Percentiles rank a stretch among this genome's conserved stretches.
phyloP scores from a whole-genome alignment of 2,329 filamentous ascomycete species.

The Leptographium galeiforme region DNA sequence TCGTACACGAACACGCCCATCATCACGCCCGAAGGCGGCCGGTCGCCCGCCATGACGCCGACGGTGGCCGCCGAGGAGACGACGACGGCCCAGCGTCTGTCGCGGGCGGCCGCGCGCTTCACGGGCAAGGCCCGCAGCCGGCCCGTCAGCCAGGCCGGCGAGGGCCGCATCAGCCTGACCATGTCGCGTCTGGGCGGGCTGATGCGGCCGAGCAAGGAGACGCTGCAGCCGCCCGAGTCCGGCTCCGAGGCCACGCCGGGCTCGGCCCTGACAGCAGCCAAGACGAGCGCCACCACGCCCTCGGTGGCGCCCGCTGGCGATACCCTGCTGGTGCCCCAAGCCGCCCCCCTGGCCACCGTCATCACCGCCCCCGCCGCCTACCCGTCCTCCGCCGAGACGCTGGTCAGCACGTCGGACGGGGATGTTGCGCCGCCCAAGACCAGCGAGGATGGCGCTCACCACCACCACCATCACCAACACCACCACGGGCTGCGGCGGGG shows the following conservation, averaged over 20 bases:
- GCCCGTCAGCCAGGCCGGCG: constrained; percentile 44
- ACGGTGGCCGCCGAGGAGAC: constrained; percentile 38
- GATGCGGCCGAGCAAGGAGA: constrained; percentile 38
- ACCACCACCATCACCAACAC: constrained; percentile 10
- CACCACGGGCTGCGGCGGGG: constrained; percentile 11
- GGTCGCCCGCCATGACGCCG: constrained; percentile 19
- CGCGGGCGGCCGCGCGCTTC: constrained; percentile 44
- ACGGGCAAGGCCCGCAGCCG: constrained; percentile 33
- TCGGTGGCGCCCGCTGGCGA: neutral
- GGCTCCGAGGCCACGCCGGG: neutral
- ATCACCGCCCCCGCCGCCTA: neutral
- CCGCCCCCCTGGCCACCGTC: neutral
- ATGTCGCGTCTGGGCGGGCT: constrained; percentile 42
- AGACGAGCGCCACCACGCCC: neutral
- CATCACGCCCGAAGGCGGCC: constrained; percentile 19
- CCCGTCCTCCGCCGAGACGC: neutral
- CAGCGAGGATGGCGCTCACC: neutral
- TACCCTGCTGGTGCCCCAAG: neutral
- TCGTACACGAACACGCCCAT: constrained; percentile 22
- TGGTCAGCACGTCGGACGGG: too few species aligned
- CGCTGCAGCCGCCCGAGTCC: constrained; percentile 20
- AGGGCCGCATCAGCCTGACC: constrained; percentile 42
- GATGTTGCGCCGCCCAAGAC: neutral
- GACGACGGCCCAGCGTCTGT: constrained; percentile 38
- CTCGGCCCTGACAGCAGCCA: neutral